Conservation (phyloP, 2,329 filamentous ascomycete species). For the Claviceps quebecensis region DNA sequence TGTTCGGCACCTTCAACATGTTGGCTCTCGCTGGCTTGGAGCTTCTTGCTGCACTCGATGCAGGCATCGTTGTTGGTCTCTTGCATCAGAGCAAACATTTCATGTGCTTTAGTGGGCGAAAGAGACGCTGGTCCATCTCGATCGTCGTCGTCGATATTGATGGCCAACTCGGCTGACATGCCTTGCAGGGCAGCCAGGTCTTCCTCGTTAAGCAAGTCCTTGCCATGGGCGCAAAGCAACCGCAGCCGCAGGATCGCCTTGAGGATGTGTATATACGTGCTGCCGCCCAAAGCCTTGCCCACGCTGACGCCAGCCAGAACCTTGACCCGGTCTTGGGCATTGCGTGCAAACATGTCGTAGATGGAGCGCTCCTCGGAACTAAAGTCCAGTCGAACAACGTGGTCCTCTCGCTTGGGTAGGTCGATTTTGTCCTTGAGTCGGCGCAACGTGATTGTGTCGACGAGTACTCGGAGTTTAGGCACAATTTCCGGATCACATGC, state of each 20-base stretch:
- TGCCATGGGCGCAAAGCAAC: constrained; percentile 86
- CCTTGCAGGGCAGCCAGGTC: constrained; percentile 72
- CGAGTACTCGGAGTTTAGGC: constrained; percentile 71
- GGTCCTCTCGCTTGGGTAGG: constrained; percentile 59
- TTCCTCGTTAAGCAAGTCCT: constrained; percentile 72
- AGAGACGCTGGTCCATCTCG: constrained; percentile 41
- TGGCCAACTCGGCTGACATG: constrained; percentile 69
- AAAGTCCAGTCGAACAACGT: constrained; percentile 62
- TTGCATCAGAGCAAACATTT: constrained; percentile 71
- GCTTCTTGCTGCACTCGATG: constrained; percentile 50
- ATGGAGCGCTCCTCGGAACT: constrained; percentile 58
- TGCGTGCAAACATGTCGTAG: constrained; percentile 73
- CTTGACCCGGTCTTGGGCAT: constrained; percentile 67
- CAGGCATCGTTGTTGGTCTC: constrained; percentile 70
- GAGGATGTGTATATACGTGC: constrained; percentile 85
- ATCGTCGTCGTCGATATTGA: constrained; percentile 74
- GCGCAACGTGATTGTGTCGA: constrained; percentile 87
- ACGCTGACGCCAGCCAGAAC: constrained; percentile 48
- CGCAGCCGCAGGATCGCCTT: constrained; percentile 83
- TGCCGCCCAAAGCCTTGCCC: constrained; percentile 59
- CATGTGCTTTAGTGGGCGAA: constrained; percentile 61
- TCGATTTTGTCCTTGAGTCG: constrained; percentile 86
- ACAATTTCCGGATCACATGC: constrained; percentile 71
- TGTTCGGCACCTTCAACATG: constrained; percentile 40
- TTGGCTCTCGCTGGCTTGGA: constrained; percentile 41